These are phyloP conservation scores for Penicillium brasilianum DNA, from an alignment of 2,329 filamentous ascomycete genomes.

Conservation along the genomic window DNA sequence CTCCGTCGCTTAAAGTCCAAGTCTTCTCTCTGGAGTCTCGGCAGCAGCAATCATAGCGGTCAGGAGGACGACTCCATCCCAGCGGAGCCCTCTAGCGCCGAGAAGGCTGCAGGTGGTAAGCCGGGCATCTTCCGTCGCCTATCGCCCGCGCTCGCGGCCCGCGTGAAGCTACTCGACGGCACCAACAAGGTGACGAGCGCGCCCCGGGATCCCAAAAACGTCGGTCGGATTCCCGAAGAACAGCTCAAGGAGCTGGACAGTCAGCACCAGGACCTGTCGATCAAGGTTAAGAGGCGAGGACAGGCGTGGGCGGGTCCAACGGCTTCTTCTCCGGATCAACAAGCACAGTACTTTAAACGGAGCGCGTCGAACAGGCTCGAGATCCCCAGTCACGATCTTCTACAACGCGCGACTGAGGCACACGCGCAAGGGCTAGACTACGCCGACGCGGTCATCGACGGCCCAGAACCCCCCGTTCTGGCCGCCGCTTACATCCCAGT, in stretches of 20 bases:
- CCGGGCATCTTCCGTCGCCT: constrained; percentile 49
- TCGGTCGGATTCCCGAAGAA: constrained; percentile 49
- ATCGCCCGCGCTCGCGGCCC: constrained; percentile 49
- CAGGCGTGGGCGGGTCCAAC: constrained; percentile 41
- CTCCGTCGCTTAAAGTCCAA: constrained; percentile 44
- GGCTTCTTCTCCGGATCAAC: constrained; percentile 18
- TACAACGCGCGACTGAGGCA: constrained; percentile 21
- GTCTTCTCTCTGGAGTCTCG: constrained; percentile 43
- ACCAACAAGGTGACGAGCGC: constrained; percentile 35
- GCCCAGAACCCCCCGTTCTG: constrained; percentile 18
- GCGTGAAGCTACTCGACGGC: constrained; percentile 49
- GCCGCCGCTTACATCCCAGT: constrained; percentile 14
- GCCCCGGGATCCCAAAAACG: constrained; percentile 32
- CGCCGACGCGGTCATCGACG: constrained; percentile 26
- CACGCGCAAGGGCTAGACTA: constrained; percentile 16
- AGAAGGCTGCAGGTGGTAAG: constrained; percentile 35
- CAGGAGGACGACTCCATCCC: constrained; percentile 36
- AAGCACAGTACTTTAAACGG: constrained; percentile 23
- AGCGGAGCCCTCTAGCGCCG: constrained; percentile 27
- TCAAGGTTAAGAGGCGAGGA: constrained; percentile 45
- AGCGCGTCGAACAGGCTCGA: constrained; percentile 31
- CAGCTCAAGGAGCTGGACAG: constrained; percentile 49
- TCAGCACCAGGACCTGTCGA: constrained; percentile 45
- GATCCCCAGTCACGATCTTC: constrained; percentile 25
- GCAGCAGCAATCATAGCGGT: constrained; percentile 40